Base-by-base conservation (phyloP, 768 basidiomycete species). In the Gyrodon lividus region DNA sequence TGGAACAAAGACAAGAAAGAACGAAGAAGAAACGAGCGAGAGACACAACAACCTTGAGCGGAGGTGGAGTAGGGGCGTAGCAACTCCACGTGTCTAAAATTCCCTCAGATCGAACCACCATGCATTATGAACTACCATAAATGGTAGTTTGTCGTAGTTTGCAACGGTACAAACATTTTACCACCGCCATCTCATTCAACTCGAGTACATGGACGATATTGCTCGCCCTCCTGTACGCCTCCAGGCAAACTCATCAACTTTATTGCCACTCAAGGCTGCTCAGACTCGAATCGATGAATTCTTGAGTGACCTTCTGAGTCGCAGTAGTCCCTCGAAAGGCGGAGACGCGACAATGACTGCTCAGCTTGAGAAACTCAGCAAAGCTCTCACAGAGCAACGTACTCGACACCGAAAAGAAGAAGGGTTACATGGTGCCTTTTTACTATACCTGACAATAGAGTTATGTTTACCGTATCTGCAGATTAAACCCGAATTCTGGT, bases 261-360 rank as follows among this genome's bases (percentile, higher is more conserved):
- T 70, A 0, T 52, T 83, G 3, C 72, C 77, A 1, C 57, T 68
- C 3, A 81, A 73, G 52, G 67, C 57, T 2, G 67, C 78, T 0
- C 67, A 76, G 50, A 71, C 72, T 24, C 63, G 58, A 8, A 52
- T 84, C 8, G 76, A 76, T 26, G 60, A 54, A 3, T 84, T 83
- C 54, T 55, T 84, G 39, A 67, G 70, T 22, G 75, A 82, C 46
- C 78, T 81, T 54, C 72, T 78, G 57, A 64, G 69, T 4, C 71
- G 79, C 17, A 76, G 73, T 46, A 68, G 73, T 4, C 71, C 75
- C 16, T 68, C 76, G 0, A 78, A 81, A 48, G 77, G 80, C 9
- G 75, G 77, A 3, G 80, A 80, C 54, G 74, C 76, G 0, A 75
- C 82, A 5, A 79, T 82, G 41, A 82, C 76, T 0, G 81, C 81